These are phyloP conservation scores for Kwoniella pini DNA, from an alignment of 768 basidiomycete species.

Conservation along the genomic window DNA sequence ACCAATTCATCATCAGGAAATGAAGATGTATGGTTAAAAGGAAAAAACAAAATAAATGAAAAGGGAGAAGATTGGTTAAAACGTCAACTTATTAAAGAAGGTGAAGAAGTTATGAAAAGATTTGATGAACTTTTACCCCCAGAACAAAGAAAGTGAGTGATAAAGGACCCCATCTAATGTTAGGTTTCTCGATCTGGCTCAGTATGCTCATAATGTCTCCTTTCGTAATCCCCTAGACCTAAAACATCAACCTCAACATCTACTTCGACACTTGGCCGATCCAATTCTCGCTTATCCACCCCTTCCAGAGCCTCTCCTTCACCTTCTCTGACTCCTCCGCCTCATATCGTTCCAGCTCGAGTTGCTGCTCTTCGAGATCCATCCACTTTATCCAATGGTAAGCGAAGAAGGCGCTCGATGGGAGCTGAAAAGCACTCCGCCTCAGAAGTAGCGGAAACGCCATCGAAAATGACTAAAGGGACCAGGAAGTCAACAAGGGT, in stretches of 20 bases:
- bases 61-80: conserved; percentile 43
- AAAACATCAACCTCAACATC: conserved; percentile 1
- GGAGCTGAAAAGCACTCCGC: too few species aligned
- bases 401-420: conserved; percentile 11
- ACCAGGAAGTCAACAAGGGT: background rate
- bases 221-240: background rate
- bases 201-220: background rate
- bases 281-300: conserved; percentile 20
- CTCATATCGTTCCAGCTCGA: conserved; percentile 25
- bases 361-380: conserved; percentile 34
- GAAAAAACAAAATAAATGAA: conserved; percentile 27
- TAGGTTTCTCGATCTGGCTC: background rate
- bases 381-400: conserved; percentile 2
- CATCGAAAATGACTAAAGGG: too few species aligned
- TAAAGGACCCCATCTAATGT: background rate
- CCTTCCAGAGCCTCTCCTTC: conserved; percentile 22
- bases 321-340: conserved; percentile 30
- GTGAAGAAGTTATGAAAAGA: conserved; percentile 38
- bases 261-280: background rate
- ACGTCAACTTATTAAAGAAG: conserved; percentile 32
- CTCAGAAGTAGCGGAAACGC: too few species aligned
- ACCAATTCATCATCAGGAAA: background rate
- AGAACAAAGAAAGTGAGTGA: conserved; percentile 45
- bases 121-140: conserved; percentile 44
- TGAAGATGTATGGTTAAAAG: conserved; percentile 26